Evolutionary conservation across 257 asterid species (phyloP).

Genomic region (Nicotiana obtusifolia): DNA sequence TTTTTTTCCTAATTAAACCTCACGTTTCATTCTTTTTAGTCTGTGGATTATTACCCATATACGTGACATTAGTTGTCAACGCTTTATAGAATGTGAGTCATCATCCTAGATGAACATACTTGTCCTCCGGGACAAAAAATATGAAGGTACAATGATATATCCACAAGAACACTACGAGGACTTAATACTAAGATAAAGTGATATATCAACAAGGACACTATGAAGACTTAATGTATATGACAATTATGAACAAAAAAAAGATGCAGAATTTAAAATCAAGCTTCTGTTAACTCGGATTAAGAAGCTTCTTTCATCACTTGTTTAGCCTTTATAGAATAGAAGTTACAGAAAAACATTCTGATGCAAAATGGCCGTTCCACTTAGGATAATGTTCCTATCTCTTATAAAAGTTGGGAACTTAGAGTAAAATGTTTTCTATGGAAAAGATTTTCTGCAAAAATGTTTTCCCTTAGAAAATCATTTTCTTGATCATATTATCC

Average conservation of each 20-base stretch:
- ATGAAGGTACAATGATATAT: not conserved
- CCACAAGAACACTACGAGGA: not conserved
- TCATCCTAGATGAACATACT: not conserved
- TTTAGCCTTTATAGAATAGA: not conserved
- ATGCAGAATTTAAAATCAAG: not conserved
- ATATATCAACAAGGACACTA: not conserved
- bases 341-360: not conserved
- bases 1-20: not conserved
- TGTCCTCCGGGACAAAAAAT: not conserved
- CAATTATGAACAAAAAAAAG: not conserved
- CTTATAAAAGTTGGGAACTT: not conserved
- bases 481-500: not conserved
- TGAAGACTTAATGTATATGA: not conserved
- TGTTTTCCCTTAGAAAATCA: not conserved
- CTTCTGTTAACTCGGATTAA: not conserved
- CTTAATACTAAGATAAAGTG: too few relatives aligned
- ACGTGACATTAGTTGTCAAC: not conserved
- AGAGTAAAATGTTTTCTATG: not conserved
- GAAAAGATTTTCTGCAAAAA: not conserved
- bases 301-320: not conserved
- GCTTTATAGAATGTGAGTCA: not conserved
- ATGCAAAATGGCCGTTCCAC: not conserved
- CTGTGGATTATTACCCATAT: not conserved
- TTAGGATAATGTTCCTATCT: not conserved
- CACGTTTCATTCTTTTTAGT: not conserved